Base-by-base conservation (phyloP, 495 filamentous ascomycete species). In the Lophiotrema nucula region DNA sequence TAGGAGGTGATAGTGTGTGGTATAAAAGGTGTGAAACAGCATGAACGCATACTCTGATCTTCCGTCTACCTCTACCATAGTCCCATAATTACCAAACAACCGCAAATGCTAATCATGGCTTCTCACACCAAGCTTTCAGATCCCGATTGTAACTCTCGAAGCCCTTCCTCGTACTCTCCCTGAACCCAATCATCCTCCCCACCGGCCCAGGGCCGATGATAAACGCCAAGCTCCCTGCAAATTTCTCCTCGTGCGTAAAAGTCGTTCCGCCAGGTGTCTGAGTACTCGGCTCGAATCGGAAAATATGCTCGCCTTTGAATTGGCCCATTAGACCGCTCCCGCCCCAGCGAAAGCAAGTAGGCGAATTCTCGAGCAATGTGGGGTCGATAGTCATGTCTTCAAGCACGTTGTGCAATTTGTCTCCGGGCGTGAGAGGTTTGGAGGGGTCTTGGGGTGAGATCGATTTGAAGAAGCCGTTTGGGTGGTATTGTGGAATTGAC, bases 391-490 rank as follows among this genome's bases (percentile, higher is more conserved):
- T 28, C 11, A 48, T 48, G 46, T 15, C 15, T 53, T 38, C 23
- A 16, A 53, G 21, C 5, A 39, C 28, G 19, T 27, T 38, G 49
- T 21, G 8, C 2, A 53, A 12, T 41, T 53, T 53, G 16, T 53
- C 49, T 27, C 28, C 28, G 8, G 33, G 33, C 10, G 23, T 16
- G 49, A 53, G 37, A 22, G 49, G 27, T 39, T 53, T 53, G 27
- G 31, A 3, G 16, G 49, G 28, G 22, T 39, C 24, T 27, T 27
- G n/a, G 3, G 49, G 49, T 2, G 8, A 11, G 37, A 53, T 53
- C 28, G 49, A 53, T 24, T 18, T 4, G 28, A 53, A 19, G 49
- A 39, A 53, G 37, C 49, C 49, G 37, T 53, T 53, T 3, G 49
- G 49, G 49, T 13, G 8, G 49, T 42, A 42, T 16, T 16, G 39